A percentile compares a stretch with the other conserved stretches of the same genome.
phyloP scores from a whole-genome alignment of 495 filamentous ascomycete genomes.

The Trichocladium antarcticum region DNA sequence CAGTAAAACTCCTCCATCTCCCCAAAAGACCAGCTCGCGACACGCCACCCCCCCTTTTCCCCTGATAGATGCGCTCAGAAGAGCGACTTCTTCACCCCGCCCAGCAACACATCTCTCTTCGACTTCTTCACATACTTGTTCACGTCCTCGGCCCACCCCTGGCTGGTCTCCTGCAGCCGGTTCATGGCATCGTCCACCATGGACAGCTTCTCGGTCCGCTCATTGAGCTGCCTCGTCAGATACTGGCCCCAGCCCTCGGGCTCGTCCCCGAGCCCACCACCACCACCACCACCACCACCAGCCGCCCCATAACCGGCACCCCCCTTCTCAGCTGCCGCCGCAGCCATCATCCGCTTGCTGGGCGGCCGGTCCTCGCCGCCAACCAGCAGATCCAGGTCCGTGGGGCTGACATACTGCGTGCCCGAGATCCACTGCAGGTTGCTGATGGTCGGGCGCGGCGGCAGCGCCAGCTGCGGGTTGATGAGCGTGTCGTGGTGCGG shows the following conservation, averaged over 20 bases:
- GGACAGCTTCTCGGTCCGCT: conserved; percentile 76
- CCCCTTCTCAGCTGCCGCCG: conserved; percentile 32
- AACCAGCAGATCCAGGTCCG: conserved; percentile 87
- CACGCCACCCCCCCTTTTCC: neutral
- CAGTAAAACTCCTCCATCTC: neutral
- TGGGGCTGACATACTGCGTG: conserved; percentile 77
- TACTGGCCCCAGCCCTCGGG: conserved; percentile 48
- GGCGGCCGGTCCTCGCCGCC: conserved; percentile 80
- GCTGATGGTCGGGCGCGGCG: conserved; percentile 84
- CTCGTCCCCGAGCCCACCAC: conserved; percentile 37
- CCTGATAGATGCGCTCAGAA: conserved; percentile 12
- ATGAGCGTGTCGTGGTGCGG: conserved; percentile 57
- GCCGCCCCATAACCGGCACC: conserved; percentile 39
- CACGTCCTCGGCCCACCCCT: conserved; percentile 75
- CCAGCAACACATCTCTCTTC: conserved; percentile 71
- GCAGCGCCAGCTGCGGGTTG: conserved; percentile 59
- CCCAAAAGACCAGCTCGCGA: too few relatives aligned
- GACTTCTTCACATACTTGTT: conserved; percentile 73
- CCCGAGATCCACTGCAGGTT: conserved; percentile 94
- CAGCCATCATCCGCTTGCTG: conserved; percentile 57
- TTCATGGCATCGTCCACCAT: conserved; percentile 78
- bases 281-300: conserved; percentile 37
- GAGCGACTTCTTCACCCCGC: conserved; percentile 42
- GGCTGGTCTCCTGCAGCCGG: conserved; percentile 62
- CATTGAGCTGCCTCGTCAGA: conserved; percentile 73